Base-by-base conservation (phyloP, 176 grass and related monocot genomes). In the Rhynchospora breviuscula region DNA sequence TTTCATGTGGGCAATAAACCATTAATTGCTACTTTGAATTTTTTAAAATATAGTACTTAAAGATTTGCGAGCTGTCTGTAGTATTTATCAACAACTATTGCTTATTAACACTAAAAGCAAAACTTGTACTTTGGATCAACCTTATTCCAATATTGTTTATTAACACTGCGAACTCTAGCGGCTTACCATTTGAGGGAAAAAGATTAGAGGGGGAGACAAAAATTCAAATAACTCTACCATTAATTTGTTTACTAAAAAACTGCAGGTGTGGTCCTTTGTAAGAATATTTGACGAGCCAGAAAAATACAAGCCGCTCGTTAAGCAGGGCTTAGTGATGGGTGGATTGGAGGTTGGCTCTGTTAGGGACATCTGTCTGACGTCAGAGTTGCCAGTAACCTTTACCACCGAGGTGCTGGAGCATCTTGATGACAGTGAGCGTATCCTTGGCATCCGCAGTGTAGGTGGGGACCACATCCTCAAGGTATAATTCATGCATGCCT, bases 251-350 rank as follows among this genome's bases (percentile, higher is more conserved):
- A n/a, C n/a, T n/a, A n/a, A n/a, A 40, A 64, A 22, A 14, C 8
- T 46, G 81, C 85, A 97, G 94, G 94, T 97, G 19, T 97, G 94
- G 94, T 91, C 90, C 23, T 79, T 97, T 23, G 90, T 94, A 59
- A 85, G 94, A 63, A 97, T 90, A 63, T 97, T 97, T 78, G 94
- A 97, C 80, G 88, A 97, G 87, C 94, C 91, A 56, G 91, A 97
- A 85, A 73, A 85, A 64, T 97, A 97, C 85, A 97, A 97, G 86
- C 92, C 92, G 29, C 94, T 97, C 86, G 88, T 97, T 31, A 89
- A 88, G 21, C 86, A 87, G 78, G 94, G 94, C 84, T 85, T 94
- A 26, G 75, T 97, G 92, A 92, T 74, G 11, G 89, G 83, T 11
- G 90, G 90, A 64, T 83, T 89, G 51, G 82, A 90, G 86, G 88